phyloP scores from a whole-genome alignment of 2,329 filamentous ascomycete species.

The Trichoderma simmonsii region DNA sequence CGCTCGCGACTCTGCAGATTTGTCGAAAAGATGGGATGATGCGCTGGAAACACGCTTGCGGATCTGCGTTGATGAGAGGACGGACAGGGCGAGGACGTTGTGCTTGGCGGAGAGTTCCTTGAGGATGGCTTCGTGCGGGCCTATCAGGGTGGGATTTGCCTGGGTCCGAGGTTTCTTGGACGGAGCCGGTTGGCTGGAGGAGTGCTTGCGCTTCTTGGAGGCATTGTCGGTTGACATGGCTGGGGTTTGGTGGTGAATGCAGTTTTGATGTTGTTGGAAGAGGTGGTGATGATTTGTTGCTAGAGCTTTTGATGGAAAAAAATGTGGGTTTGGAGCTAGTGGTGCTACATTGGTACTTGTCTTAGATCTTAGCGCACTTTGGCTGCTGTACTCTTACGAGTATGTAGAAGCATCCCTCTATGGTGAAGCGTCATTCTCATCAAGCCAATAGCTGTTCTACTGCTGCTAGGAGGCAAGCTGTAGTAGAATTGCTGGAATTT shows the following conservation, averaged over 20 bases:
- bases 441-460: background rate
- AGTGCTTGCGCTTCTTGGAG: constrained; percentile 18
- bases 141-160: constrained; percentile 27
- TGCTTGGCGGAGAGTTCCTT: constrained; percentile 44
- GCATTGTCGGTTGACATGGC: constrained; percentile 15
- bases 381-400: background rate
- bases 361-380: background rate
- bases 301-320: constrained; percentile 4
- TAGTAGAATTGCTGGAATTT: background rate
- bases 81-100: constrained; percentile 50
- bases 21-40: constrained; percentile 42
- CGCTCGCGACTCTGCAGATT: constrained; percentile 29
- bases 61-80: constrained; percentile 61
- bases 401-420: background rate
- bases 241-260: background rate
- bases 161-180: constrained; percentile 19
- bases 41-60: constrained; percentile 49
- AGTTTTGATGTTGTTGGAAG: background rate
- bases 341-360: background rate
- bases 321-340: constrained; percentile 11
- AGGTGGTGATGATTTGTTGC: background rate
- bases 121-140: constrained; percentile 43
- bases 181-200: background rate
- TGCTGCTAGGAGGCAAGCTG: background rate
- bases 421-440: background rate